Conservation (phyloP, 1,139 yeast species). For the Taphrina deformans region DNA sequence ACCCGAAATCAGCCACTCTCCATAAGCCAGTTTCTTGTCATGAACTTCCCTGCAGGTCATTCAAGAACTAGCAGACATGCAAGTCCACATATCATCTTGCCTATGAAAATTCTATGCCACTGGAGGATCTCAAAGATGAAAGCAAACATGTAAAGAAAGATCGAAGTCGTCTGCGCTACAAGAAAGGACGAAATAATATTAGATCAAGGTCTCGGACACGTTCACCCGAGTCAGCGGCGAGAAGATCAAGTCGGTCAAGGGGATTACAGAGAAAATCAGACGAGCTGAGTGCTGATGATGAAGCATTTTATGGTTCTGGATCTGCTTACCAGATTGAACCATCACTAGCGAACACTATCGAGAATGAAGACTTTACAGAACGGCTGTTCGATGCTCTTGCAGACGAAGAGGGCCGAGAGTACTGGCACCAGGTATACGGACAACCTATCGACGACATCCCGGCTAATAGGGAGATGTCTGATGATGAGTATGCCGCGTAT, state of each 20-base stretch:
- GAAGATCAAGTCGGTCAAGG: neutral
- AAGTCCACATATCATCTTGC: no score
- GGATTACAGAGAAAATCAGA: neutral
- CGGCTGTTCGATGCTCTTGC: slow-evolving; percentile 16
- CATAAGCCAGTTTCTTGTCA: neutral
- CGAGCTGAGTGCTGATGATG: slow-evolving; percentile 2
- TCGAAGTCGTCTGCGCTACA: neutral
- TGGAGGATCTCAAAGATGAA: neutral
- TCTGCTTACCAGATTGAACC: neutral
- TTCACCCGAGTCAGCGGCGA: neutral
- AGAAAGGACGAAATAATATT: neutral
- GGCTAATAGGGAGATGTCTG: neutral
- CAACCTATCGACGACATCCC: slow-evolving; percentile 10
- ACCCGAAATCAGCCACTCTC: neutral
- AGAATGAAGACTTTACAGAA: slow-evolving; percentile 2
- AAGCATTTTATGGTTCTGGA: slow-evolving; percentile 10
- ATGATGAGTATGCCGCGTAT: slow-evolving; percentile 18
- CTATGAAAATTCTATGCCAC: no score
- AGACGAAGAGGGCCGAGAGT: slow-evolving; percentile 19
- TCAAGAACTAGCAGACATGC: no score
- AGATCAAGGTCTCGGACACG: neutral
- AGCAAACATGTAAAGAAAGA: neutral
- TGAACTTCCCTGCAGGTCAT: neutral
- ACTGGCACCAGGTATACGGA: slow-evolving; percentile 8
- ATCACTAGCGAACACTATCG: neutral